Evolutionary conservation across 1,139 yeast species (phyloP).

Genomic region (Lodderomyces metapsilosis): DNA sequence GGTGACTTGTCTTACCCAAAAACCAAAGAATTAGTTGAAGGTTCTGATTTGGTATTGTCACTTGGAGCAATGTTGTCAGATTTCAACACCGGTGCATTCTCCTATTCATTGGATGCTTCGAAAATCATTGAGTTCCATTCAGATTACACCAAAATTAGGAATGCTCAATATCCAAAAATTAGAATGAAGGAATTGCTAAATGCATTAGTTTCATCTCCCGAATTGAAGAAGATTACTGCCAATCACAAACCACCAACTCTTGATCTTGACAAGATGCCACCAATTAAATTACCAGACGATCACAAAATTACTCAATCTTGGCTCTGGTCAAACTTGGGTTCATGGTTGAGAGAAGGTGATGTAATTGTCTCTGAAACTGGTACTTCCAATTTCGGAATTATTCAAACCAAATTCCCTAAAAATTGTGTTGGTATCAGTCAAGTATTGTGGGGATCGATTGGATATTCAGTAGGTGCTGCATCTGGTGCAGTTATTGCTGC

Average conservation of each 20-base stretch:
- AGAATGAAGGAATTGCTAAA: conserved; percentile 36
- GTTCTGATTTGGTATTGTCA: conserved; percentile 31
- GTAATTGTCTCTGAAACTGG: conserved; percentile 40
- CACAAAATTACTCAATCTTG: conserved; percentile 30
- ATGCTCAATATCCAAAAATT: conserved; percentile 34
- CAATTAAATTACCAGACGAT: conserved; percentile 12
- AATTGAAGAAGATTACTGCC: conserved; percentile 16
- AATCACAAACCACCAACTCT: conserved; percentile 19
- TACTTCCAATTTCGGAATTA: conserved; percentile 42
- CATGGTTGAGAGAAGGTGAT: conserved; percentile 38
- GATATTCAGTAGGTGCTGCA: conserved; percentile 83
- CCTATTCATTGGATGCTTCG: conserved; percentile 35
- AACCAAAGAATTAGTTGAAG: conserved; percentile 30
- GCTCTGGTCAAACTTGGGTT: conserved; percentile 34
- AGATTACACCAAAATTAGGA: conserved; percentile 34
- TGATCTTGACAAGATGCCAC: conserved; percentile 16
- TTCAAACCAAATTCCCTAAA: conserved; percentile 36
- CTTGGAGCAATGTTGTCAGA: conserved; percentile 39
- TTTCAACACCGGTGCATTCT: conserved; percentile 42
- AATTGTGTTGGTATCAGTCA: conserved; percentile 39
- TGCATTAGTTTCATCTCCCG: conserved; percentile 16
- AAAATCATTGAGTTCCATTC: conserved; percentile 43
- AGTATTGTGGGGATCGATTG: conserved; percentile 79
- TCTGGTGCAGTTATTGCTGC: conserved; percentile 74
- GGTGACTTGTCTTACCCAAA: conserved; percentile 33